These are phyloP conservation scores for Leucocoprinus sp. DNA, from an alignment of 768 basidiomycete genomes.

Conservation along the genomic window DNA sequence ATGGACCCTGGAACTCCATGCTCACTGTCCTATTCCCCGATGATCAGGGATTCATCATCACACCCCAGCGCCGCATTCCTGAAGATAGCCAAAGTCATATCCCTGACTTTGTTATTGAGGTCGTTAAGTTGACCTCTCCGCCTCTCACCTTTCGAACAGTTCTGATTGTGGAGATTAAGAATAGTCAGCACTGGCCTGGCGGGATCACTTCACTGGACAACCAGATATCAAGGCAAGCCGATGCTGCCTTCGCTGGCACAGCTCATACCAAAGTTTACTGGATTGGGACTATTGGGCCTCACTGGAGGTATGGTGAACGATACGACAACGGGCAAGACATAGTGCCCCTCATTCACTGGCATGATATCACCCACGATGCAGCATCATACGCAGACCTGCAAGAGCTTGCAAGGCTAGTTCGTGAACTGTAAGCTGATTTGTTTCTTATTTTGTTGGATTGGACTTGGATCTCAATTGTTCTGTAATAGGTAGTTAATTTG, in stretches of 20 bases:
- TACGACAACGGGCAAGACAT: slow-evolving; percentile 13
- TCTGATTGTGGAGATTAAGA: slow-evolving; percentile 15
- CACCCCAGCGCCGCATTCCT: too few relatives aligned
- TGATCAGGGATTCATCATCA: too few relatives aligned
- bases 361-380: slow-evolving; percentile 10
- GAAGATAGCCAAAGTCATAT: background rate
- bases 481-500: too few relatives aligned
- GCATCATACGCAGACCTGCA: background rate
- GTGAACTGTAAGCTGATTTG: too few relatives aligned
- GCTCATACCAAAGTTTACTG: slow-evolving; percentile 15
- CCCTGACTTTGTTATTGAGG: slow-evolving; percentile 14
- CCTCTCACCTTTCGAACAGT: slow-evolving; percentile 15
- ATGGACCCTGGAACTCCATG: too few relatives aligned
- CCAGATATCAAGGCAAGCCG: slow-evolving; percentile 7
- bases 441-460: too few relatives aligned
- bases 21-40: too few relatives aligned
- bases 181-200: slow-evolving; percentile 15
- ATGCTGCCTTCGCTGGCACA: slow-evolving; percentile 15
- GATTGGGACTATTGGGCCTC: slow-evolving; percentile 16
- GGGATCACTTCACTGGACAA: slow-evolving; percentile 14
- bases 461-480: too few relatives aligned
- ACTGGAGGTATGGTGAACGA: slow-evolving; percentile 18
- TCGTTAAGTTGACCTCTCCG: slow-evolving; percentile 13
- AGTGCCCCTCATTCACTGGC: slow-evolving; percentile 16
- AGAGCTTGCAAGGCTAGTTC: too few relatives aligned